Evolutionary conservation across 1,284 basidiomycete species (phyloP).

Genomic region (Neotropicomus parvogracilis): DNA sequence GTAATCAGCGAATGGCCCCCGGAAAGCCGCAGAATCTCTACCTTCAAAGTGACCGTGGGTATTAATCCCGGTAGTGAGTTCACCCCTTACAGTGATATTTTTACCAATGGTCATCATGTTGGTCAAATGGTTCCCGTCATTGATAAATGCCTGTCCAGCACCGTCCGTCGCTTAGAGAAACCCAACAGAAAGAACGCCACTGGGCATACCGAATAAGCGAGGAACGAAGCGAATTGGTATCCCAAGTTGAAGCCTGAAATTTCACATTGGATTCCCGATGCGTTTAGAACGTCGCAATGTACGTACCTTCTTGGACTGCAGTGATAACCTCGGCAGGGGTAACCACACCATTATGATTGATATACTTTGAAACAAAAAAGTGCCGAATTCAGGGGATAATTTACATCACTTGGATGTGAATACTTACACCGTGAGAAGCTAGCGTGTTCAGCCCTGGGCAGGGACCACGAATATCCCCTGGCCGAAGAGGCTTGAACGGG

Average conservation of each 20-base stretch:
- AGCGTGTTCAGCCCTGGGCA: slow-evolving; percentile 46
- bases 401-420: background rate
- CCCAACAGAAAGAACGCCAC: too few species aligned
- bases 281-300: too few species aligned
- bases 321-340: background rate
- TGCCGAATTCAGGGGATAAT: background rate
- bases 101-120: background rate
- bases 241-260: background rate
- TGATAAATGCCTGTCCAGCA: background rate
- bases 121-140: background rate
- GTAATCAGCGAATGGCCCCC: background rate
- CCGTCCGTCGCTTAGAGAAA: background rate
- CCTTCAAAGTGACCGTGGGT: background rate
- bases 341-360: background rate
- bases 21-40: background rate
- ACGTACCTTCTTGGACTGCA: background rate
- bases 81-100: background rate
- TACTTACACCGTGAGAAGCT: slow-evolving; percentile 40
- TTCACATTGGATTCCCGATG: background rate
- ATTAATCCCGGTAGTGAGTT: background rate
- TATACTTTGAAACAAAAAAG: background rate
- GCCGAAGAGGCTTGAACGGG: slow-evolving; percentile 14
- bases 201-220: background rate
- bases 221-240: background rate
- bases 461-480: slow-evolving; percentile 40